phyloP scores from a whole-genome alignment of 2,329 filamentous ascomycete genomes.

The Sporothrix phasma region DNA sequence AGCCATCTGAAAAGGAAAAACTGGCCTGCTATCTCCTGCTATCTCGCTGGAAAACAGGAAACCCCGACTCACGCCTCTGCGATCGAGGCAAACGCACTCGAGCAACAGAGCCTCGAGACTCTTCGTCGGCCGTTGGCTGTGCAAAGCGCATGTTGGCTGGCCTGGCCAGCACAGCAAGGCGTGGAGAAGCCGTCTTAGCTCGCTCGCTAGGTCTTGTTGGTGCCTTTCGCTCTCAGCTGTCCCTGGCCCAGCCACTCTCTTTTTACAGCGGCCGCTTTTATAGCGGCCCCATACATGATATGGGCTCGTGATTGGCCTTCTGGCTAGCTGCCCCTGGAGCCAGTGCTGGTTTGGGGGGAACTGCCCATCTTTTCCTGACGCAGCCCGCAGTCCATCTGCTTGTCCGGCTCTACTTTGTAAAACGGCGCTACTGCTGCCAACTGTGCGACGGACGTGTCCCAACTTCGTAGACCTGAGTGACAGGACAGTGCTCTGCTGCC shows the following conservation, averaged over 20 bases:
- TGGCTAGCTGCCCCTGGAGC: slow-evolving; percentile 1
- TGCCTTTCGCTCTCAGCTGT: background rate
- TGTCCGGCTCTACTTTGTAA: background rate
- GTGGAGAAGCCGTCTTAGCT: background rate
- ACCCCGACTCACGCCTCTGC: background rate
- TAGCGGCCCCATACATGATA: background rate
- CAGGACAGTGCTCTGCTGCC: background rate
- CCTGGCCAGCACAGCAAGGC: background rate
- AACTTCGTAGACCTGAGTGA: background rate
- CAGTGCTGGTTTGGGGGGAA: slow-evolving; percentile 1
- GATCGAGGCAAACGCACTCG: background rate
- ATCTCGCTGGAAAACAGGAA: background rate
- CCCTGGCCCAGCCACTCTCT: background rate
- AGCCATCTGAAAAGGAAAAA: background rate
- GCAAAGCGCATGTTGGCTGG: background rate
- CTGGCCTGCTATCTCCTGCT: too few species aligned
- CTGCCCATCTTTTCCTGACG: background rate
- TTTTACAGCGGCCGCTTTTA: background rate
- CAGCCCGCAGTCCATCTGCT: background rate
- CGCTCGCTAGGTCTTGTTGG: background rate
- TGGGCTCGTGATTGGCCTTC: background rate
- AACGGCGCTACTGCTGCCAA: slow-evolving; percentile 2
- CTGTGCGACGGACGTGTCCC: background rate
- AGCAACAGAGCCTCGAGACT: background rate
- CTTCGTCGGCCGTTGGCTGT: background rate